Evolutionary conservation across 148 eudicot genomes (phyloP).

Genomic region (Suaeda aralocaspica): DNA sequence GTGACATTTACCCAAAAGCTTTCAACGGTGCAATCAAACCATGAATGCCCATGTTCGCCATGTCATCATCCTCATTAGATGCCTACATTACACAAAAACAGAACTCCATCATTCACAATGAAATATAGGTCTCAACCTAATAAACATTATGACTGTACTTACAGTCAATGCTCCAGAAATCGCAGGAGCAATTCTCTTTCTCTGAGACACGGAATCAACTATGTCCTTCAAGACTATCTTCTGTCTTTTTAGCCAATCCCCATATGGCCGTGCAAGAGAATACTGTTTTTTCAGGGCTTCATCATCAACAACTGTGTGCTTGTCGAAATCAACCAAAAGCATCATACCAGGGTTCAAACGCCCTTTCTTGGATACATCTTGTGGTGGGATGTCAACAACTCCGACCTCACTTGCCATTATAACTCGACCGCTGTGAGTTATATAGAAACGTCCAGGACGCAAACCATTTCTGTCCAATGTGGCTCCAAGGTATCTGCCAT

Average conservation of each 20-base stretch:
- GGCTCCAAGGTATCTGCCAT: conserved; percentile 98
- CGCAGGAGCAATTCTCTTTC: conserved; percentile 52
- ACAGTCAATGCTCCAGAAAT: conserved; percentile 74
- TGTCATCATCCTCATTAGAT: conserved; percentile 59
- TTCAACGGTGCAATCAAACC: conserved; percentile 90
- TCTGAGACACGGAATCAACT: conserved; percentile 71
- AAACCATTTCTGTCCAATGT: conserved; percentile 95
- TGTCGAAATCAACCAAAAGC: conserved; percentile 98
- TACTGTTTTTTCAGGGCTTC: conserved; percentile 92
- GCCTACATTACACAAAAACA: conserved; percentile 37
- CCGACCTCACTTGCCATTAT: conserved; percentile 99
- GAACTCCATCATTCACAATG: conserved; percentile 9
- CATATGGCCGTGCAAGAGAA: conserved; percentile 84
- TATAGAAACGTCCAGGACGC: conserved; percentile 94
- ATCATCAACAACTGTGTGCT: conserved; percentile 91
- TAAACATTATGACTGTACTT: conserved; percentile 27
- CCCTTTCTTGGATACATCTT: conserved; percentile 91
- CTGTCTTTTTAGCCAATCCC: conserved; percentile 85
- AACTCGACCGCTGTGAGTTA: conserved; percentile 93
- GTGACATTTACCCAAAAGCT: conserved; percentile 72
- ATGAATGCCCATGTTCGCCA: conserved; percentile 87
- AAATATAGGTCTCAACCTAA: not conserved
- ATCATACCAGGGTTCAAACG: conserved; percentile 99
- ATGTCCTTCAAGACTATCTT: conserved; percentile 79
- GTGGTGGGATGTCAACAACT: conserved; percentile 93